Evolutionary conservation across 2,329 filamentous ascomycete species (phyloP).

Genomic region (Orbilia javanica): DNA sequence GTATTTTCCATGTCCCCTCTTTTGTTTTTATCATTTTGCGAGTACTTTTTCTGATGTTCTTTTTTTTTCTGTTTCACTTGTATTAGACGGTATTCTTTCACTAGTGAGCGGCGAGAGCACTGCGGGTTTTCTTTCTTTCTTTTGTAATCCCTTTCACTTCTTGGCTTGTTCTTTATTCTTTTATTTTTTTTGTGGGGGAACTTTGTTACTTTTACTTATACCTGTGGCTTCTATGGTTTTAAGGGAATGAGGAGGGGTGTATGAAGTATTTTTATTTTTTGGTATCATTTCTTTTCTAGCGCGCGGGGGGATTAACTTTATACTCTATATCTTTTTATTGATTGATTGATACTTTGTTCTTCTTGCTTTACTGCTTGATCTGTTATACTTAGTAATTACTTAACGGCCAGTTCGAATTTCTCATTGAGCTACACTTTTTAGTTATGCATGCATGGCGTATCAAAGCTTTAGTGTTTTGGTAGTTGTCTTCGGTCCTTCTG

Average conservation of each 20-base stretch:
- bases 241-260: neutral
- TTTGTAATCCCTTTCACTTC: conserved; percentile 5
- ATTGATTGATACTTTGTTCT: conserved; percentile 4
- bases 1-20: neutral
- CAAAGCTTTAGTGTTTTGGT: too few species aligned
- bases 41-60: conserved; percentile 10
- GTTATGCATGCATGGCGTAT: too few species aligned
- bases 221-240: conserved; percentile 23
- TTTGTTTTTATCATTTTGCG: conserved; percentile 21
- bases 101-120: conserved; percentile 58
- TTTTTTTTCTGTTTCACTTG: conserved; percentile 27
- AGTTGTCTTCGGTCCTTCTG: too few species aligned
- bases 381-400: neutral
- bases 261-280: neutral
- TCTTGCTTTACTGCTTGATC: neutral
- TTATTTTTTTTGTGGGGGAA: conserved; percentile 20
- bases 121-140: conserved; percentile 23
- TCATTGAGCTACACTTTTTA: neutral
- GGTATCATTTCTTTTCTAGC: conserved; percentile 2
- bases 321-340: neutral
- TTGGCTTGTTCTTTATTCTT: conserved; percentile 5
- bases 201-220: conserved; percentile 18
- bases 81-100: conserved; percentile 59
- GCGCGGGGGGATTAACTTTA: conserved; percentile 27
- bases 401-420: neutral